Evolutionary conservation across 495 filamentous ascomycete species (phyloP).

Genomic region (Tetracladium setigerum): DNA sequence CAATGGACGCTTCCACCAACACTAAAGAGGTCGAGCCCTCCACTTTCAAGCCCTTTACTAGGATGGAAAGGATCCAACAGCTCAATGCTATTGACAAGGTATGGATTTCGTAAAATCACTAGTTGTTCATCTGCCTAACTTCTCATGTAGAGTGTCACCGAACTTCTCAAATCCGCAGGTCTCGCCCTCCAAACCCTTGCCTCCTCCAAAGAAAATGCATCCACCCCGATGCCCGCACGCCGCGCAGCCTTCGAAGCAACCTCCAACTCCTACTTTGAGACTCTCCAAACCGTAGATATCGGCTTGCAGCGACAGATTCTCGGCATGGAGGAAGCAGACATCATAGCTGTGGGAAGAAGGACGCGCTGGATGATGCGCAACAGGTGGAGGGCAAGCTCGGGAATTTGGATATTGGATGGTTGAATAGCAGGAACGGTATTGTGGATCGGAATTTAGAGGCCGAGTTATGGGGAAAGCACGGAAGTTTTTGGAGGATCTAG

Average conservation of each 20-base stretch:
- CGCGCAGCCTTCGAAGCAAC: slow-evolving; percentile 52
- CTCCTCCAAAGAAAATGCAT: slow-evolving; percentile 27
- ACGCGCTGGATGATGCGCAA: slow-evolving; percentile 9
- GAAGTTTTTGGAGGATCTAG: slow-evolving; percentile 12
- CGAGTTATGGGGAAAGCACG: slow-evolving; percentile 63
- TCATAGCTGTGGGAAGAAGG: slow-evolving; percentile 44
- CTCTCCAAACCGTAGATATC: slow-evolving; percentile 61
- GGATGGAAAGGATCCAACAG: slow-evolving; percentile 67
- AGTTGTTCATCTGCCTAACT: slow-evolving; percentile 2
- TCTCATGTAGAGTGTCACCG: slow-evolving; percentile 30
- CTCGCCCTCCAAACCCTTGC: slow-evolving; percentile 63
- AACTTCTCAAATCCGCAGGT: slow-evolving; percentile 60
- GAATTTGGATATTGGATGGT: slow-evolving; percentile 61
- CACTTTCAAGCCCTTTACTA: slow-evolving; percentile 40
- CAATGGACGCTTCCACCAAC: background rate
- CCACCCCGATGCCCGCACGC: slow-evolving; percentile 30
- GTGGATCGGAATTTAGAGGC: slow-evolving; percentile 72
- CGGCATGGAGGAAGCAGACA: slow-evolving; percentile 68
- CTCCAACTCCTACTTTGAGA: slow-evolving; percentile 59
- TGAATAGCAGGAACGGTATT: slow-evolving; percentile 74
- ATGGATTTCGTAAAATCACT: slow-evolving; percentile 4
- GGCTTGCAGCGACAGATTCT: slow-evolving; percentile 69
- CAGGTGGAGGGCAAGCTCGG: slow-evolving; percentile 11
- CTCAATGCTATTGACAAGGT: slow-evolving; percentile 71
- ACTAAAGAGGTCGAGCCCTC: slow-evolving; percentile 6